phyloP scores from a whole-genome alignment of 768 basidiomycete species.

The Xerocomellus chrysenteron region DNA sequence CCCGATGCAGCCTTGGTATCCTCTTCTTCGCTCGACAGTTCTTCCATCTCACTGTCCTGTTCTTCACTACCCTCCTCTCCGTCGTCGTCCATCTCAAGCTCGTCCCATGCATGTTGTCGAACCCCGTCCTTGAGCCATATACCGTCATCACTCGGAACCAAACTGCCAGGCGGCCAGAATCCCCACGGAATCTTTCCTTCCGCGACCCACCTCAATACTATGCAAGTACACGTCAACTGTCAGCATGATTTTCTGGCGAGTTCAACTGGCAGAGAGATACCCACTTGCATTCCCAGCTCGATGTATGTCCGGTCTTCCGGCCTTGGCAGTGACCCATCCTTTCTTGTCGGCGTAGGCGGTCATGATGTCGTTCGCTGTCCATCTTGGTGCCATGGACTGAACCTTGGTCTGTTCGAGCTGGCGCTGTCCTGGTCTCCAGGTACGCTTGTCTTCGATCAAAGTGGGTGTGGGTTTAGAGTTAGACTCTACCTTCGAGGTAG shows the following conservation, averaged over 20 bases:
- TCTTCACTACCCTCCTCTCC: constrained; percentile 31
- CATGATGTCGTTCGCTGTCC: constrained; percentile 89
- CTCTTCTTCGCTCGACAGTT: constrained; percentile 12
- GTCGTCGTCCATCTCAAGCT: constrained; percentile 25
- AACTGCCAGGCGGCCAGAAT: constrained; percentile 70
- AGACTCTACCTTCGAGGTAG: background rate
- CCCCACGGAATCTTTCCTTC: constrained; percentile 83
- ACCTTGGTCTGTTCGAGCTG: constrained; percentile 19
- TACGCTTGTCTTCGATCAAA: constrained; percentile 61
- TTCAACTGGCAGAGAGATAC: constrained; percentile 31
- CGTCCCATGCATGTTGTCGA: constrained; percentile 23
- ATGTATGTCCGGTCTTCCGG: constrained; percentile 84
- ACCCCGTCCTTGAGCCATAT: constrained; percentile 54
- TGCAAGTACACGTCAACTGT: background rate
- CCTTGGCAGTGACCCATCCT: constrained; percentile 89
- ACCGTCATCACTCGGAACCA: constrained; percentile 39
- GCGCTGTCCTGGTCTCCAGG: constrained; percentile 61
- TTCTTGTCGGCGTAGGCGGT: constrained; percentile 72
- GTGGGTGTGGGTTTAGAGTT: background rate
- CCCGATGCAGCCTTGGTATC: constrained; percentile 1
- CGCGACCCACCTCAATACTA: constrained; percentile 80
- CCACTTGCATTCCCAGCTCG: constrained; percentile 87
- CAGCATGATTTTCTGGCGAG: background rate
- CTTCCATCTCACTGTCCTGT: constrained; percentile 19
- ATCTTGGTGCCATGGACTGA: constrained; percentile 32